Percentiles rank a stretch among this genome's conserved stretches.
phyloP scores from a whole-genome alignment of 805 yeast species.

The Pichia californica region DNA sequence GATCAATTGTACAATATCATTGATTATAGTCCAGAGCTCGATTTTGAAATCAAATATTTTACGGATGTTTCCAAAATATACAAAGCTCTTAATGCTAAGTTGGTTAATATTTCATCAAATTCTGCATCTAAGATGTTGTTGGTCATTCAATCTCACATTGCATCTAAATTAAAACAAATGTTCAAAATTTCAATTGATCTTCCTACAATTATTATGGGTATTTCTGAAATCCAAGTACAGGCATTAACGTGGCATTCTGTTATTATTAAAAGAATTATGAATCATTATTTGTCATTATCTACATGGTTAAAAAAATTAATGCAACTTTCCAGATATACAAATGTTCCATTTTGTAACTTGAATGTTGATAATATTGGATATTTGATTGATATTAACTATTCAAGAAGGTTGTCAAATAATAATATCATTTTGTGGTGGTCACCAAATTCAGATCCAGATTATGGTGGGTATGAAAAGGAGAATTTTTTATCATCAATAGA shows the following conservation, averaged over 20 bases:
- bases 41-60: slow-evolving; percentile 49
- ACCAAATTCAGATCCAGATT: slow-evolving; percentile 68
- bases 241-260: slow-evolving; percentile 78
- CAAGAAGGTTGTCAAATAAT: slow-evolving; percentile 60
- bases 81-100: slow-evolving; percentile 47
- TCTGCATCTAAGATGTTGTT: slow-evolving; percentile 59
- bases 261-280: slow-evolving; percentile 56
- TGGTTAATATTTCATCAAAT: slow-evolving; percentile 56
- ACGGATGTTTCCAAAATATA: slow-evolving; percentile 50
- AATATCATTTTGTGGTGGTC: slow-evolving; percentile 94
- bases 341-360: slow-evolving; percentile 82
- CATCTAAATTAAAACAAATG: slow-evolving; percentile 39
- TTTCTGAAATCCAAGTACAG: slow-evolving; percentile 55
- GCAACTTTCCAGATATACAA: slow-evolving; percentile 61
- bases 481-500: slow-evolving; percentile 37
- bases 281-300: slow-evolving; percentile 67
- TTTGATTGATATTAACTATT: slow-evolving; percentile 80
- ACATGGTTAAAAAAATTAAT: slow-evolving; percentile 65
- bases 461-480: slow-evolving; percentile 75
- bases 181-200: slow-evolving; percentile 45
- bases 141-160: slow-evolving; percentile 67
- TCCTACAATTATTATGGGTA: slow-evolving; percentile 58
- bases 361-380: slow-evolving; percentile 71
- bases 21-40: slow-evolving; percentile 44
- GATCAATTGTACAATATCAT: slow-evolving; percentile 40